Evolutionary conservation across 108 stramenopile species (phyloP), one percentile per base, ranked within the genome.

Genomic region (Cylindrotheca closterium): DNA sequence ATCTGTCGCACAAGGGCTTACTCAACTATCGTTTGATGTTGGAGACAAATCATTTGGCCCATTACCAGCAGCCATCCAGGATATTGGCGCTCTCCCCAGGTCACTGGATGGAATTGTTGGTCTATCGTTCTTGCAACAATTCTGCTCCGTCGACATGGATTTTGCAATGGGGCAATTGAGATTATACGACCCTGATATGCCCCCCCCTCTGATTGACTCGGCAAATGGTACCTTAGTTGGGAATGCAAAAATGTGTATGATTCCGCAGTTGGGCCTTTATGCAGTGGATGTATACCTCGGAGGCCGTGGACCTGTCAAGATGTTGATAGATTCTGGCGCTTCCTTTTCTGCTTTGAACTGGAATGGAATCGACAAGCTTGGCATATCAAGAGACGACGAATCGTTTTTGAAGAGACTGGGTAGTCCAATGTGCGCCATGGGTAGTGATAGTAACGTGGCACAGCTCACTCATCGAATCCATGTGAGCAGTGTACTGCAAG

Each of bases 261-360:
- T 82, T 45, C 77, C 83, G 0, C 67, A 70, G 24, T 49, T 92
- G 15, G 81, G 86, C 5, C 74, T 92, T 25, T 87, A 74, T 24
- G 71, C 84, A 17, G 80, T 75, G 30, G 61, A 85, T 50, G 79
- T 82, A 1, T 65, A 47, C 19, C 58, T 85, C 19, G 87, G 83
- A 45, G 84, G 78, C 0, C 71, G 83, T 7, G 91, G 87, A 22
- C 87, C 87, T 23, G 79, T 92, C 8, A 80, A 75, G 46, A 81
- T 92, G 74, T 50, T 92, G 15, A 81, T 92, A 7, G 91, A 92
- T 56, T 81, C 84, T 25, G 91, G 91, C 19, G 85, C 87, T 1
- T 65, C 87, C 3, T 61, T 49, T 17, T 80, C 78, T 0, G 77
- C 88, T 55, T 55, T 92, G 21, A 85, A 77, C 48, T 85, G 83